A percentile compares a stretch with the other conserved stretches of the same genome.
Evolutionary conservation across 192 early-diverging fungal species (phyloP).

Genomic region (Lobulomyces angularis): DNA sequence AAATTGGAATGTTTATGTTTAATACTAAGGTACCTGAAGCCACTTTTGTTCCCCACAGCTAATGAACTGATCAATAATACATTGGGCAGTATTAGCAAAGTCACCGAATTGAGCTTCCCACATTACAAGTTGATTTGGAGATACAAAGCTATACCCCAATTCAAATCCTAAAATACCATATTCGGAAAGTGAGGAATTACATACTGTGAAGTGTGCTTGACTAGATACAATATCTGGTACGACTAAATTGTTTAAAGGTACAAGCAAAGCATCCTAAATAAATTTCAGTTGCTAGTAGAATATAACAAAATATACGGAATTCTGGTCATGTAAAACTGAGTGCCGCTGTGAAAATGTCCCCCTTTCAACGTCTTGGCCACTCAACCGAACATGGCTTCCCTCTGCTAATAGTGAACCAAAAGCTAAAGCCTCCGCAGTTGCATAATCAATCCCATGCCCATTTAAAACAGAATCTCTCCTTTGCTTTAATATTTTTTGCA

Average conservation of each 20-base stretch:
- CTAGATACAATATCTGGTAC: slow-evolving; percentile 40
- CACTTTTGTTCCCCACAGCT: slow-evolving; percentile 94
- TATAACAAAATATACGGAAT: slow-evolving; percentile 24
- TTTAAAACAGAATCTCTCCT: slow-evolving; percentile 69
- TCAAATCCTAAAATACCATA: slow-evolving; percentile 93
- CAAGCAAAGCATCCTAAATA: too few relatives aligned
- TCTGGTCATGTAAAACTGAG: slow-evolving; percentile 91
- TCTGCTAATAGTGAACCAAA: slow-evolving; percentile 84
- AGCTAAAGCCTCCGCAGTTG: slow-evolving; percentile 86
- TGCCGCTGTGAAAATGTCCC: slow-evolving; percentile 99
- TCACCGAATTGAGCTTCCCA: slow-evolving; percentile 99
- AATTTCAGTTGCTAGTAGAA: not conserved
- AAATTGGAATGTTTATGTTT: slow-evolving; percentile 1
- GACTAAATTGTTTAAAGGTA: slow-evolving; percentile 75
- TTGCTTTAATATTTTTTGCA: slow-evolving; percentile 69
- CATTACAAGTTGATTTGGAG: slow-evolving; percentile 84
- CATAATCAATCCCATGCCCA: slow-evolving; percentile 85
- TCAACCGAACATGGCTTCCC: slow-evolving; percentile 78
- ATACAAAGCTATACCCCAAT: slow-evolving; percentile 89
- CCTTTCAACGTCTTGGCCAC: slow-evolving; percentile 96
- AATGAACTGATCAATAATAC: slow-evolving; percentile 97
- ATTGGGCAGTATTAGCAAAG: slow-evolving; percentile 93
- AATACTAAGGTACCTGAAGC: slow-evolving; percentile 53
- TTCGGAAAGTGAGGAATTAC: slow-evolving; percentile 93
- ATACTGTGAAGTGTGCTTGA: slow-evolving; percentile 78